These are phyloP conservation scores for Trypanosoma conorhini DNA, from an alignment of 208 protist genomes.

Conservation along the genomic window DNA sequence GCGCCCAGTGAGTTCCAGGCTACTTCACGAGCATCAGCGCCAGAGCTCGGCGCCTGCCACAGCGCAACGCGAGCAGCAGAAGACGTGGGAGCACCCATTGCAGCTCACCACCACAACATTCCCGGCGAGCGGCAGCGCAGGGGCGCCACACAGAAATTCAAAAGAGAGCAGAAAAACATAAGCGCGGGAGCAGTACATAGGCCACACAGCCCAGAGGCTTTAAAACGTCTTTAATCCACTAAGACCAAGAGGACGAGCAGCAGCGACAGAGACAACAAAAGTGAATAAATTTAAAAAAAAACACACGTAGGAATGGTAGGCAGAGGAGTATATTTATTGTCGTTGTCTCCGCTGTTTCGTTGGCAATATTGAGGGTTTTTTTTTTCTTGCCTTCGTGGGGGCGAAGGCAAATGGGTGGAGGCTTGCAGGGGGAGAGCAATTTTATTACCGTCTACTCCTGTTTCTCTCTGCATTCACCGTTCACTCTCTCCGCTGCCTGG, in stretches of 20 bases:
- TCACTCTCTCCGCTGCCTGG: background rate
- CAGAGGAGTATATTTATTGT: background rate
- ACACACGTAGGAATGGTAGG: constrained; percentile 1
- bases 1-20: no score
- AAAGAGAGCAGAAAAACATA: background rate
- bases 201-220: no score
- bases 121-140: background rate
- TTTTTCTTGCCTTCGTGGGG: no score
- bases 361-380: no score
- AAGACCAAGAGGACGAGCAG: background rate
- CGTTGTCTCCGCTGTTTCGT: no score
- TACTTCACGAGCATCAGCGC: no score
- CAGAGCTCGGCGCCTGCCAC: background rate
- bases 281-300: constrained; percentile 10
- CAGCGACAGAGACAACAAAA: background rate
- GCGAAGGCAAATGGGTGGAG: background rate
- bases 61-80: constrained; percentile 1
- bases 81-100: background rate
- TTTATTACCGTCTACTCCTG: background rate
- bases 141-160: background rate
- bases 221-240: background rate
- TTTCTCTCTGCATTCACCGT: constrained; percentile 18
- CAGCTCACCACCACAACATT: background rate
- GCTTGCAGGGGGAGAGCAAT: background rate
- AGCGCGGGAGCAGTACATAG: no score